Base-by-base conservation (phyloP, 1,284 basidiomycete species). In the Mrakiaceae sp. region DNA sequence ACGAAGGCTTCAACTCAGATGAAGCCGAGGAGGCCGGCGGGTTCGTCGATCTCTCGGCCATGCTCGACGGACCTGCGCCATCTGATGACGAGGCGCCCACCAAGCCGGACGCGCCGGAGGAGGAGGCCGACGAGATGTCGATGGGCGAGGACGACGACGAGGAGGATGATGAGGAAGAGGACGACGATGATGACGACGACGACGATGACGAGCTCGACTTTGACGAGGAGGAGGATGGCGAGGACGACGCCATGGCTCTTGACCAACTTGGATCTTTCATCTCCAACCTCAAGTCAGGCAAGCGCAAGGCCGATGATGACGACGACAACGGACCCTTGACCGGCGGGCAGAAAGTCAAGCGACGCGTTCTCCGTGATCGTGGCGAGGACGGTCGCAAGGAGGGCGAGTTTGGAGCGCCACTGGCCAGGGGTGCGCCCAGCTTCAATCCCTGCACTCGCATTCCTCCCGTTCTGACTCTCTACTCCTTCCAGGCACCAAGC, bases 301-400 rank as follows among this genome's bases (percentile, higher is more conserved):
- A 95, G 76, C 84, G 90, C 66, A 90, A 90, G 75, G 81, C 82
- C 0, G 69, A 64, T 9, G 67, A 66, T 52, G 69, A 68, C 7
- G 57, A 69, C 2, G 69, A 70, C 2, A 67, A 67, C 16, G 66
- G 48, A 43, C 68, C 64, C 5, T 27, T 27, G 27, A 53, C 12
- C 9, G 64, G 52, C 7, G 60, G 54, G 12, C 50, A 61, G 27
- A 66, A 55, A 12, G 46, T 47, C 6, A 66, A 66, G 62, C 58
- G 64, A 65, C 66, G 84, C 12, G 73, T 86, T 2, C 72, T 89
- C 49, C 79, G 82, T 64, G 90, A 93, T 70, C 80, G 80, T 53
- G 87, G 85, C 2, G 87, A 89, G 72, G 83, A 82, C 44, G 87
- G 88, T 3, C 80, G 80, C 44, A 89, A 92, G 75, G 84, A 72